These are phyloP conservation scores for Abrus precatorius DNA, from an alignment of 306 rosid genomes.

Conservation along the genomic window DNA sequence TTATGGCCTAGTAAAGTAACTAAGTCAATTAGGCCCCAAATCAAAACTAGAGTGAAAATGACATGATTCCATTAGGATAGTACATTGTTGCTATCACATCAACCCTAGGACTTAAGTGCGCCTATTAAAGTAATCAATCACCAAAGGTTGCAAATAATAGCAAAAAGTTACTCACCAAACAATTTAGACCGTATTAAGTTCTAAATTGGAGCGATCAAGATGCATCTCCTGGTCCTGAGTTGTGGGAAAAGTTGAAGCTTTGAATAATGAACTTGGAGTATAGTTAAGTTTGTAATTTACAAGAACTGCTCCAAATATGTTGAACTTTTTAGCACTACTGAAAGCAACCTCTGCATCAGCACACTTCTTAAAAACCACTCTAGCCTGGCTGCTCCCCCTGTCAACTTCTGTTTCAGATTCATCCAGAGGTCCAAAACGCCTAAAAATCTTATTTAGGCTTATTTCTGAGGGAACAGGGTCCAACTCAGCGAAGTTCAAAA, in stretches of 20 bases:
- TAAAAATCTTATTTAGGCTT: conserved; percentile 78
- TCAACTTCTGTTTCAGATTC: conserved; percentile 94
- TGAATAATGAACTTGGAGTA: conserved; percentile 72
- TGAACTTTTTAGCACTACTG: conserved; percentile 85
- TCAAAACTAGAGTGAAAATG: conserved; percentile 23
- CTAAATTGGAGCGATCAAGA: conserved; percentile 69
- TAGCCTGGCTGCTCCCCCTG: conserved; percentile 78
- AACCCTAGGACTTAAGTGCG: conserved; percentile 1
- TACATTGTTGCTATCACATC: background rate
- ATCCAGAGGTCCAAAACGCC: conserved; percentile 87
- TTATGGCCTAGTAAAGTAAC: conserved; percentile 24
- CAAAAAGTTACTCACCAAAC: conserved; percentile 54
- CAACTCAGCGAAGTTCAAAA: conserved; percentile 82
- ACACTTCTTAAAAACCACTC: conserved; percentile 83
- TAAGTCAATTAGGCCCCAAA: conserved; percentile 38
- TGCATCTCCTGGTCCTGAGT: conserved; percentile 82
- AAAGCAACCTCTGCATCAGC: conserved; percentile 85
- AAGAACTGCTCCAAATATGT: conserved; percentile 74
- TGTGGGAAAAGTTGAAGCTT: conserved; percentile 63
- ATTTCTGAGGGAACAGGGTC: conserved; percentile 81
- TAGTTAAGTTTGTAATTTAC: conserved; percentile 87
- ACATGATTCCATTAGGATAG: background rate
- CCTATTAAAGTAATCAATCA: conserved; percentile 29
- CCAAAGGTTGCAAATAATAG: conserved; percentile 23
- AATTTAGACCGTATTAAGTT: conserved; percentile 64